Percentiles rank a stretch among this genome's conserved stretches.
These are phyloP conservation scores for Trypanosoma melophagium DNA, from an alignment of 208 protist species.

Conservation along the genomic window DNA sequence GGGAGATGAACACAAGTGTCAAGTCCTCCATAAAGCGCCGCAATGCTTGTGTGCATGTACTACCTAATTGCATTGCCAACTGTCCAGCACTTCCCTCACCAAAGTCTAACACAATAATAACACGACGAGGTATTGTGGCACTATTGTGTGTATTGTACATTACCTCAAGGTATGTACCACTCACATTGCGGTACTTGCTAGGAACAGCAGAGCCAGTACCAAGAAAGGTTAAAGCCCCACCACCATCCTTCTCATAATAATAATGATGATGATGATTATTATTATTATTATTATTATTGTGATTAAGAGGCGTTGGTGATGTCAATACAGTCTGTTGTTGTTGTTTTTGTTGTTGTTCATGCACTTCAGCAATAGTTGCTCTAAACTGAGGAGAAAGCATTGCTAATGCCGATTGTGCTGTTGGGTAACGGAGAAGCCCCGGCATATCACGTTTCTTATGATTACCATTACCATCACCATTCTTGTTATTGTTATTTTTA, in stretches of 20 bases:
- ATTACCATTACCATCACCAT: background rate
- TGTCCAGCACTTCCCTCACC: constrained; percentile 82
- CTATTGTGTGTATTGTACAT: constrained; percentile 1
- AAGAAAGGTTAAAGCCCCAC: constrained; percentile 75
- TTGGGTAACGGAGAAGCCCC: constrained; percentile 57
- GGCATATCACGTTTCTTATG: constrained; percentile 5
- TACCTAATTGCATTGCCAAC: constrained; percentile 42
- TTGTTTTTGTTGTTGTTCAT: background rate
- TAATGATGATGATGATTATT: background rate
- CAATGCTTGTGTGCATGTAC: constrained; percentile 25
- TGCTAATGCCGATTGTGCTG: constrained; percentile 21
- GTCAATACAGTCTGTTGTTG: background rate
- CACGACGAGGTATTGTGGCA: constrained; percentile 16
- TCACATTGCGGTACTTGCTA: constrained; percentile 90
- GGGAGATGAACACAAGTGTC: constrained; percentile 83
- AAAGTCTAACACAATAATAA: constrained; percentile 78
- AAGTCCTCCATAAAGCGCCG: constrained; percentile 48
- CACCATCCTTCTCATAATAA: constrained; percentile 9
- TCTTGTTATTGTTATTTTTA: background rate
- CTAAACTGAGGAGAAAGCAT: constrained; percentile 35
- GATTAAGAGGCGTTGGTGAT: background rate
- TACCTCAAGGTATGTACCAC: constrained; percentile 69
- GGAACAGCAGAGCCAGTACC: constrained; percentile 87
- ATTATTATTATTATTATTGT: background rate
- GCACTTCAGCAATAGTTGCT: background rate